These are phyloP conservation scores for Phaffomyces thermotolerans DNA, from an alignment of 805 yeast genomes.

Conservation along the genomic window DNA sequence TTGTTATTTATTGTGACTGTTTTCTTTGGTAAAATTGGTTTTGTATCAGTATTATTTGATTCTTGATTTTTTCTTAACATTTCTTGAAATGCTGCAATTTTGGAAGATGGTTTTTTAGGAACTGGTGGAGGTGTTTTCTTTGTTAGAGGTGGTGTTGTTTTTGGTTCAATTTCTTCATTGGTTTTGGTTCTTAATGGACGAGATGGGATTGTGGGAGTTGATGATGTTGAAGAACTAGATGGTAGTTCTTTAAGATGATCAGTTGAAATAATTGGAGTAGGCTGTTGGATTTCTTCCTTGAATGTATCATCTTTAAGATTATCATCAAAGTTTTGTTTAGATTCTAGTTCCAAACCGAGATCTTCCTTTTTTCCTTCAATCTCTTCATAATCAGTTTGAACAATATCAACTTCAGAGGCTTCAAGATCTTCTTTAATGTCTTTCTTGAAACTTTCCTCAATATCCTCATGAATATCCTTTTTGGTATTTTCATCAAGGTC, in stretches of 20 bases:
- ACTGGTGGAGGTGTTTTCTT: slow-evolving; percentile 50
- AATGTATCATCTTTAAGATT: not conserved
- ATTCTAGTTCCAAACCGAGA: not conserved
- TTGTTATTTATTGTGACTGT: no score
- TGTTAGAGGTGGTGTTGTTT: slow-evolving; percentile 2
- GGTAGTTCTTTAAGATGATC: slow-evolving; percentile 3
- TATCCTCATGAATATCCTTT: no score
- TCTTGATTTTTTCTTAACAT: slow-evolving; percentile 58
- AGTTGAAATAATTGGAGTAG: slow-evolving; percentile 7
- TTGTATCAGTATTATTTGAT: slow-evolving; percentile 25
- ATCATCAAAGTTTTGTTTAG: no score
- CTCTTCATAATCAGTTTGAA: not conserved
- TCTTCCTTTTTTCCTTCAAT: not conserved
- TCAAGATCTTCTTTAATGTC: not conserved
- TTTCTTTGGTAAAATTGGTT: slow-evolving; percentile 4
- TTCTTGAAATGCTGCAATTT: slow-evolving; percentile 75
- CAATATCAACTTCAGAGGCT: no score
- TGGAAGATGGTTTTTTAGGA: slow-evolving; percentile 73
- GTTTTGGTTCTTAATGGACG: slow-evolving; percentile 6
- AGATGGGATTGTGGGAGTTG: slow-evolving; percentile 1
- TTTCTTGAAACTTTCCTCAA: no score
- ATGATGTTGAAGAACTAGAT: not conserved
- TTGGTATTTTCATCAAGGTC: no score
- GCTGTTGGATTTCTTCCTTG: not conserved
- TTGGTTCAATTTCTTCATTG: not conserved